Conservation (phyloP, 257 asterid genomes). For the Nemophila menziesii region DNA sequence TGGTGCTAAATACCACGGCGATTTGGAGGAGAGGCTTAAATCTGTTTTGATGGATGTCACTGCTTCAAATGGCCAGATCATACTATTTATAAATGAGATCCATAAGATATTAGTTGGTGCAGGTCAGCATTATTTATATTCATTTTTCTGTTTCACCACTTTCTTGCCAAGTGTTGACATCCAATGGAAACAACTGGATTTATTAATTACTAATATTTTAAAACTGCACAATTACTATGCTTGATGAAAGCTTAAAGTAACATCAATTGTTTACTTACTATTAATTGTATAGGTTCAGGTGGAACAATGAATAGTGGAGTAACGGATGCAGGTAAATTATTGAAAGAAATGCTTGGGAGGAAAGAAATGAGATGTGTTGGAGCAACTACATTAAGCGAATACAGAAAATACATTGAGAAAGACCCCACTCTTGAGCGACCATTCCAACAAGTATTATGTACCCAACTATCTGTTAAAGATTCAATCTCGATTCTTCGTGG, state of each 20-base stretch:
- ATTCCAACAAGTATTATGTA: constrained; percentile 89
- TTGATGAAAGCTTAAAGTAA: not conserved
- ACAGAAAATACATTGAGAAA: constrained; percentile 84
- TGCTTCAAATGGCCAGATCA: constrained; percentile 78
- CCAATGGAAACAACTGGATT: not conserved
- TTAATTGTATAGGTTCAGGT: too few species aligned
- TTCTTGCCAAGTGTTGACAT: not conserved
- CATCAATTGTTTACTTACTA: not conserved
- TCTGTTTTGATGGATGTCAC: constrained; percentile 86
- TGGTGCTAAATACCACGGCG: constrained; percentile 90
- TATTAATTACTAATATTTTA: too few species aligned
- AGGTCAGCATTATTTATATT: constrained; percentile 28
- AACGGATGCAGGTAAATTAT: constrained; percentile 87
- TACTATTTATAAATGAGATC: constrained; percentile 84
- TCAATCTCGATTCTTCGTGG: constrained; percentile 85
- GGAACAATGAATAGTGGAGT: constrained; percentile 82
- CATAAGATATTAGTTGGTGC: constrained; percentile 98
- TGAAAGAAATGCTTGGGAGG: constrained; percentile 92
- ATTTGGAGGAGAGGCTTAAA: constrained; percentile 86
- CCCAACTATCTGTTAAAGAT: constrained; percentile 86
- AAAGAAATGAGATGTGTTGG: constrained; percentile 92
- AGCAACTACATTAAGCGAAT: constrained; percentile 84
- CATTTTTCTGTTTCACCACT: not conserved
- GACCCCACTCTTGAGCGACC: constrained; percentile 93
- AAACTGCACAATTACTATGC: not conserved